These are phyloP conservation scores for Aspergillus quadricinctus DNA, from an alignment of 2,329 filamentous ascomycete genomes.

Conservation along the genomic window DNA sequence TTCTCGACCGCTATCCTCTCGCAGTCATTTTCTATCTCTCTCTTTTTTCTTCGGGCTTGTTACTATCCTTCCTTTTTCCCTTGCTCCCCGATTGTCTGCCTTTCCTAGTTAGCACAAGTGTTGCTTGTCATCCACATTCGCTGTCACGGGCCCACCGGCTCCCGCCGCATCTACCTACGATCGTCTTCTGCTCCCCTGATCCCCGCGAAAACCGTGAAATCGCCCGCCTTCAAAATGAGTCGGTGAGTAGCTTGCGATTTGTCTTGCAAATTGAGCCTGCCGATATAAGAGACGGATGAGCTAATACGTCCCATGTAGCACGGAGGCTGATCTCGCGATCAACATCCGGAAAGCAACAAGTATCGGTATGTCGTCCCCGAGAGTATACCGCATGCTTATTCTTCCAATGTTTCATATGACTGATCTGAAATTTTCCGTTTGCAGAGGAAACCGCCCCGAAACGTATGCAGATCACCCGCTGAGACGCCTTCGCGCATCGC, in stretches of 20 bases:
- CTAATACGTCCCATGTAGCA: conserved; percentile 35
- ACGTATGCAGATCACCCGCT: conserved; percentile 41
- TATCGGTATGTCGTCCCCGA: conserved; percentile 44
- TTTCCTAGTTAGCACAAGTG: not conserved
- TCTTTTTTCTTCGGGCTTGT: conserved; percentile 5
- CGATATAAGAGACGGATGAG: not conserved
- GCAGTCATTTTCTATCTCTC: conserved; percentile 9
- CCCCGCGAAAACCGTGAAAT: conserved; percentile 14
- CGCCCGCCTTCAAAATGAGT: conserved; percentile 57
- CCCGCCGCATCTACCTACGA: conserved; percentile 4
- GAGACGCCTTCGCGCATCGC: conserved; percentile 1
- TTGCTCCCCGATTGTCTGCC: not conserved
- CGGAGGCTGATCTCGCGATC: conserved; percentile 61
- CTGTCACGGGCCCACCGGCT: not conserved
- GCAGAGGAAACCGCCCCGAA: conserved; percentile 64
- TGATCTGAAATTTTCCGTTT: conserved; percentile 10
- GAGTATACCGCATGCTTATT: conserved; percentile 1
- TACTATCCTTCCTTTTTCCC: not conserved
- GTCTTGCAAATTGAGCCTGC: not conserved
- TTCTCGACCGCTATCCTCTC: conserved; percentile 7
- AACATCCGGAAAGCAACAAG: conserved; percentile 66
- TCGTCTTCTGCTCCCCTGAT: conserved; percentile 19
- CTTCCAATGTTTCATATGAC: conserved; percentile 8
- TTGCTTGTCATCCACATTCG: not conserved
- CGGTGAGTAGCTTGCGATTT: conserved; percentile 43